Evolutionary conservation across 441 rosid species (phyloP).

Genomic region (Gossypium gossypioides): DNA sequence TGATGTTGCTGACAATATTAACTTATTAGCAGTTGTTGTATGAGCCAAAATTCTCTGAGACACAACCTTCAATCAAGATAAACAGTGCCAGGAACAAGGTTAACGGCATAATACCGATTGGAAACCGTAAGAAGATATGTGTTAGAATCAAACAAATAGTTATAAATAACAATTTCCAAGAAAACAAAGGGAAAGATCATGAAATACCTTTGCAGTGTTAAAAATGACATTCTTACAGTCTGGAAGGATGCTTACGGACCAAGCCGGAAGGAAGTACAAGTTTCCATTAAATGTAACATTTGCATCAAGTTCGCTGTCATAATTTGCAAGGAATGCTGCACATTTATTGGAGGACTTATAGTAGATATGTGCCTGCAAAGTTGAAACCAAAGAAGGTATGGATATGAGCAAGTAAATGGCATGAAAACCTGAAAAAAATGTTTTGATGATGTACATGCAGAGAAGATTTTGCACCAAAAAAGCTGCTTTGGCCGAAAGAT

Average conservation of each 20-base stretch:
- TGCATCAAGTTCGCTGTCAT: constrained; percentile 36
- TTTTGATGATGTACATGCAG: too few species aligned
- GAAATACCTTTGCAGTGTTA: constrained; percentile 56
- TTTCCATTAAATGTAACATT: constrained; percentile 42
- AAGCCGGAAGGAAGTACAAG: constrained; percentile 51
- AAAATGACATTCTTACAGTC: constrained; percentile 50
- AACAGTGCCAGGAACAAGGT: constrained; percentile 4
- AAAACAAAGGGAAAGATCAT: background rate
- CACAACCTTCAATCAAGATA: constrained; percentile 34
- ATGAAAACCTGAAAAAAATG: too few species aligned
- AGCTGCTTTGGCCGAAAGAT: too few species aligned
- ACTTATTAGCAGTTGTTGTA: constrained; percentile 18
- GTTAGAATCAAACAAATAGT: background rate
- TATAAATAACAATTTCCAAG: background rate
- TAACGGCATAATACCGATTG: background rate
- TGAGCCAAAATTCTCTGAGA: constrained; percentile 36
- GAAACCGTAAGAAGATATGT: background rate
- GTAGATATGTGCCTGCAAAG: constrained; percentile 51
- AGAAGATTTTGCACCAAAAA: too few species aligned
- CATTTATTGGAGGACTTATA: constrained; percentile 40
- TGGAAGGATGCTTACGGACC: constrained; percentile 73
- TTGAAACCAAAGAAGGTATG: too few species aligned
- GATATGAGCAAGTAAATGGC: too few species aligned
- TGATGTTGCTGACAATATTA: constrained; percentile 18
- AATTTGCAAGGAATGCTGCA: constrained; percentile 62